Conservation (phyloP, 1,139 yeast genomes). For the Sugiyamaella paludigena region DNA sequence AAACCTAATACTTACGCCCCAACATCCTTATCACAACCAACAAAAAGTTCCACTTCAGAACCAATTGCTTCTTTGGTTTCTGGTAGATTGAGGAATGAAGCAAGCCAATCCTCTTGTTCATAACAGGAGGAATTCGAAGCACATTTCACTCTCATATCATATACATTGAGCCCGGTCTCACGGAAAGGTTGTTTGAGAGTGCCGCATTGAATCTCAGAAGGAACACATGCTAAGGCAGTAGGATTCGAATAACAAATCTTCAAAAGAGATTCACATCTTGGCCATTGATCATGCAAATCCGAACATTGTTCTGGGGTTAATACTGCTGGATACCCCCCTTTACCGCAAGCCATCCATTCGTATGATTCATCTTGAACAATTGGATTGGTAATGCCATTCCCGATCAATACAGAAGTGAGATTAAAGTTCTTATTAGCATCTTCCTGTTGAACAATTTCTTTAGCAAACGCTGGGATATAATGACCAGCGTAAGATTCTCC, state of each 20-base stretch:
- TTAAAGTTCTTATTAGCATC: slow-evolving; percentile 54
- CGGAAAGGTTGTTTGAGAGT: slow-evolving; percentile 85
- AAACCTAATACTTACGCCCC: slow-evolving; percentile 48
- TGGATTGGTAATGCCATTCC: slow-evolving; percentile 95
- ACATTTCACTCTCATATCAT: slow-evolving; percentile 87
- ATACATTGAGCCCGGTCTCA: slow-evolving; percentile 87
- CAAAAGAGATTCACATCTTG: slow-evolving; percentile 78
- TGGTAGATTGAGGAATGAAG: slow-evolving; percentile 64
- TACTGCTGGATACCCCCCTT: slow-evolving; percentile 84
- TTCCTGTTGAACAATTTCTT: slow-evolving; percentile 67
- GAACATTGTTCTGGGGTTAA: slow-evolving; percentile 77
- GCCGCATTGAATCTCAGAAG: slow-evolving; percentile 89
- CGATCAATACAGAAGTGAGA: slow-evolving; percentile 84
- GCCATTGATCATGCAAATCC: slow-evolving; percentile 66
- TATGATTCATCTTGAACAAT: slow-evolving; percentile 83
- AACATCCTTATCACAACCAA: slow-evolving; percentile 62
- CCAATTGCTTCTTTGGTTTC: slow-evolving; percentile 79
- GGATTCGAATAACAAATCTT: slow-evolving; percentile 75
- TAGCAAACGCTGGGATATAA: slow-evolving; percentile 76
- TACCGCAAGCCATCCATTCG: slow-evolving; percentile 97
- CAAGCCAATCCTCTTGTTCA: slow-evolving; percentile 63
- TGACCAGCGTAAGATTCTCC: slow-evolving; percentile 92
- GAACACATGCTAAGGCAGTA: slow-evolving; percentile 88
- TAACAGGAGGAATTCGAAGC: slow-evolving; percentile 72
- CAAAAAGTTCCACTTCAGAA: slow-evolving; percentile 81